Evolutionary conservation across 2,329 filamentous ascomycete genomes (phyloP).

Genomic region (Neofusicoccum sp.): DNA sequence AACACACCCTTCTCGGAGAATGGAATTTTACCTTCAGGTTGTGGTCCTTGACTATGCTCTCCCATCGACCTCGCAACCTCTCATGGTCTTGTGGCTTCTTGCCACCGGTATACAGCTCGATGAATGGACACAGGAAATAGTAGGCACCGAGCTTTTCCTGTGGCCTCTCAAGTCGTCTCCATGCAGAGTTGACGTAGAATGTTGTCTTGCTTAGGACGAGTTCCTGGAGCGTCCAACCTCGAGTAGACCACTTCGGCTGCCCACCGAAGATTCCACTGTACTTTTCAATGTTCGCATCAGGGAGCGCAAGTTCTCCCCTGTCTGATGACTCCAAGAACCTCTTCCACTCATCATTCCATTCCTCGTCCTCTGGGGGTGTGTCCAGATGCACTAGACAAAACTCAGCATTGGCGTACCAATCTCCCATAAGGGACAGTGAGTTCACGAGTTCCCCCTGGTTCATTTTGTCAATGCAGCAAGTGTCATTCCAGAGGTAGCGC

Average conservation of each 20-base stretch:
- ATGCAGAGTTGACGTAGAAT: conserved; percentile 1
- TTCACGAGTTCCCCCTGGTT: background rate
- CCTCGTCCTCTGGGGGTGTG: background rate
- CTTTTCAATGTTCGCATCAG: background rate
- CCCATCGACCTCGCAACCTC: background rate
- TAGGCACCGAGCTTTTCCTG: background rate
- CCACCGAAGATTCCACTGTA: background rate
- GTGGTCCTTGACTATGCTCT: background rate
- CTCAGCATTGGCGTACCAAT: background rate
- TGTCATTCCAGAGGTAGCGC: background rate
- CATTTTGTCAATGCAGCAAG: background rate
- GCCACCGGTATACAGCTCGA: background rate
- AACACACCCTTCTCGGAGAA: too few species aligned
- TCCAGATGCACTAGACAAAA: conserved; percentile 1
- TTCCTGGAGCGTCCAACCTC: background rate
- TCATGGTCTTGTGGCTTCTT: background rate
- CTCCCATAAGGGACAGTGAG: background rate
- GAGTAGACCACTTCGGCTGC: background rate
- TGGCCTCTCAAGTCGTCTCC: background rate
- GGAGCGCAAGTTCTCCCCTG: background rate
- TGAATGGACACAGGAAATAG: background rate
- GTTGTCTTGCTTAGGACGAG: background rate
- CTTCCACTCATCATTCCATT: background rate
- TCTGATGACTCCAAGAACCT: background rate
- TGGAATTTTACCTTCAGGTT: background rate